phyloP scores from a whole-genome alignment of 441 rosid species.

The Francoa sonchifolia region DNA sequence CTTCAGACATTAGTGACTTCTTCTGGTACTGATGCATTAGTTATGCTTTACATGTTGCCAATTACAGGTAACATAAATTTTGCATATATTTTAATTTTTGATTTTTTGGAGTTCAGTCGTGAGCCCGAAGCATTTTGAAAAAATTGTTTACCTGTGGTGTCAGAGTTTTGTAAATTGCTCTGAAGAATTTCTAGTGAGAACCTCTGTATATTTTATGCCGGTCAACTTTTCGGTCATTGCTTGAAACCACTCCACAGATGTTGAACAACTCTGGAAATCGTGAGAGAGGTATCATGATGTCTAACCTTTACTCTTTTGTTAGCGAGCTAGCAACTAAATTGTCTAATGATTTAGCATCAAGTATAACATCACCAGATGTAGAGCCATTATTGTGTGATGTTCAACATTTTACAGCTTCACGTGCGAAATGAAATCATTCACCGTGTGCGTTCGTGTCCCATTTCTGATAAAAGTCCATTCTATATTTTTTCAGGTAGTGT shows the following conservation, averaged over 20 bases:
- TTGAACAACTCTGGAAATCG: not conserved
- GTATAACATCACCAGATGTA: not conserved
- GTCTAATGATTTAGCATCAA: not conserved
- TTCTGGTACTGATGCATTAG: not conserved
- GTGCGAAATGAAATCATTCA: not conserved
- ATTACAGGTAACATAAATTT: not conserved
- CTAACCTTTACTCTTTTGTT: not conserved
- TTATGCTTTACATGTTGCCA: not conserved
- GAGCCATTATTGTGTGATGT: not conserved
- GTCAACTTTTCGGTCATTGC: not conserved
- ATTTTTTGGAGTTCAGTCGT: not conserved
- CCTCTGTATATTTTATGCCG: not conserved
- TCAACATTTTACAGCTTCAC: not conserved
- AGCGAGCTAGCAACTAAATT: not conserved
- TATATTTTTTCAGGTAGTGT: slow-evolving; percentile 33
- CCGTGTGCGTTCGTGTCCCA: not conserved
- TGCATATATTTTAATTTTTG: not conserved
- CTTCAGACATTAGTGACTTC: not conserved
- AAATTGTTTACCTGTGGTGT: not conserved
- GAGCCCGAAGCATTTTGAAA: not conserved
- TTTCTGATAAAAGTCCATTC: slow-evolving; percentile 8
- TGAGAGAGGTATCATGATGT: not conserved
- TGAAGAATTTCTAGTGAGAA: not conserved
- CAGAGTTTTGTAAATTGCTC: not conserved
- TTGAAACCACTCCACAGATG: too few species aligned